These are phyloP conservation scores for Kandelia obovata DNA, from an alignment of 345 rosid genomes.

Conservation along the genomic window DNA sequence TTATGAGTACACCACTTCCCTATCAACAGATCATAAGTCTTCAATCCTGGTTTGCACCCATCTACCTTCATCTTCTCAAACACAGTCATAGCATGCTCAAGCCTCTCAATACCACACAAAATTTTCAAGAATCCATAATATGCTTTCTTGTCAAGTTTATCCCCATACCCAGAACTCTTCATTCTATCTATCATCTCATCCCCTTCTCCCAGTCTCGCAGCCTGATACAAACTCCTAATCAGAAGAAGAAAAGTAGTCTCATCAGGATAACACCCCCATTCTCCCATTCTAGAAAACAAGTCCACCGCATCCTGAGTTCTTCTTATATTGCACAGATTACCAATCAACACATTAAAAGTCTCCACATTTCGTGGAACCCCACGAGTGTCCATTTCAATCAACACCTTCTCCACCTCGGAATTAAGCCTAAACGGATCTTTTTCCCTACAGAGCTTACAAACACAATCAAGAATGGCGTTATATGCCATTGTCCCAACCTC, in stretches of 20 bases:
- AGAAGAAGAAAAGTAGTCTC: slow-evolving; percentile 58
- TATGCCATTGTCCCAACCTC: slow-evolving; percentile 68
- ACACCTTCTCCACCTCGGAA: slow-evolving; percentile 67
- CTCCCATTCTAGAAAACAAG: slow-evolving; percentile 71
- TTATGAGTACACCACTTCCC: slow-evolving; percentile 66
- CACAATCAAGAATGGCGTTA: slow-evolving; percentile 78
- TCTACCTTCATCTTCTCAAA: slow-evolving; percentile 78
- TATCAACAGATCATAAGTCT: slow-evolving; percentile 81
- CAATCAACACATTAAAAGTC: slow-evolving; percentile 77
- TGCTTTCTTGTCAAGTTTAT: slow-evolving; percentile 52
- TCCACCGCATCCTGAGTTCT: slow-evolving; percentile 74
- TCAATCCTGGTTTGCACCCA: slow-evolving; percentile 68
- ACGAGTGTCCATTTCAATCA: slow-evolving; percentile 75
- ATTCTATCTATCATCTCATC: slow-evolving; percentile 89
- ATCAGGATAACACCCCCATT: slow-evolving; percentile 76
- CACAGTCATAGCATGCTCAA: slow-evolving; percentile 83
- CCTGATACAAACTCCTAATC: slow-evolving; percentile 81
- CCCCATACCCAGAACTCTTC: slow-evolving; percentile 68
- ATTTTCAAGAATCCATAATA: slow-evolving; percentile 72
- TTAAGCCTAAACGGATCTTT: slow-evolving; percentile 72
- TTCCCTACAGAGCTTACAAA: slow-evolving; percentile 76
- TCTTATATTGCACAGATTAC: slow-evolving; percentile 76
- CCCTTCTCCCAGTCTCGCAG: slow-evolving; percentile 85
- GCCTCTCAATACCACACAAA: slow-evolving; percentile 91
- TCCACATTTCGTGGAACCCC: slow-evolving; percentile 86